Evolutionary conservation across 2,329 filamentous ascomycete species (phyloP), one percentile per base, ranked within the genome.

Genomic region (Phaeomoniella chlamydospora): DNA sequence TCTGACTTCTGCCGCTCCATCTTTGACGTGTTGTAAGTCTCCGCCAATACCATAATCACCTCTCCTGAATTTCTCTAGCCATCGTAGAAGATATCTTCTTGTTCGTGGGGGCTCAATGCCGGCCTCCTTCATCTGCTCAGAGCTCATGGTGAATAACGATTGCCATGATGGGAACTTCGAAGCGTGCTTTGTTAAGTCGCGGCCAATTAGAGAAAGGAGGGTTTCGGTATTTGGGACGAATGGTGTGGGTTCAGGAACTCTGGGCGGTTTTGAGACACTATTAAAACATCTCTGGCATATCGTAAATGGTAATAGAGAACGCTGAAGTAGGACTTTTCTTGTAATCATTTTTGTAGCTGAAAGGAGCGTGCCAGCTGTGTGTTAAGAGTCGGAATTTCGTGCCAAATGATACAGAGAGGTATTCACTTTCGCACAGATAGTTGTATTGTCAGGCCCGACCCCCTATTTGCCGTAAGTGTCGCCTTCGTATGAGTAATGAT

Each of bases 121-220:
- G 13, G 90, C 68, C 48, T 88, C 78, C 45, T 77, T 76, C 45
- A 98, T 68, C 59, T 96, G 77, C 31, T 68, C 57, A 13, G 83
- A 85, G 15, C 74, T 77, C 44, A 90, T 68, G 32, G 77, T 77
- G 69, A 96, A 96, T 32, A 98, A 74, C 4, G 83, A 74, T 36
- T 90, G 80, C 90, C 90, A 96, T 9, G 80, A 79, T 2, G 82
- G 76, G 49, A 98, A 84, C 59, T 96, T 96, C 59, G 74, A 68
- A 34, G 80, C 73, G 64, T 94, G 84, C 52, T 80, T 75, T 51
- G 72, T 77, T 49, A 94, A 75, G 48, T 78, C 78, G 43, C 90
- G 87, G 48, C 90, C 90, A 59, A 96, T 94, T 40, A 94, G 68
- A 22, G 73, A 84, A 43, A 96, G 77, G 59, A 98, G 94, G 12